Evolutionary conservation across 371 early-diverging fungal genomes (phyloP).

Genomic region (Rhizopus stolonifer): DNA sequence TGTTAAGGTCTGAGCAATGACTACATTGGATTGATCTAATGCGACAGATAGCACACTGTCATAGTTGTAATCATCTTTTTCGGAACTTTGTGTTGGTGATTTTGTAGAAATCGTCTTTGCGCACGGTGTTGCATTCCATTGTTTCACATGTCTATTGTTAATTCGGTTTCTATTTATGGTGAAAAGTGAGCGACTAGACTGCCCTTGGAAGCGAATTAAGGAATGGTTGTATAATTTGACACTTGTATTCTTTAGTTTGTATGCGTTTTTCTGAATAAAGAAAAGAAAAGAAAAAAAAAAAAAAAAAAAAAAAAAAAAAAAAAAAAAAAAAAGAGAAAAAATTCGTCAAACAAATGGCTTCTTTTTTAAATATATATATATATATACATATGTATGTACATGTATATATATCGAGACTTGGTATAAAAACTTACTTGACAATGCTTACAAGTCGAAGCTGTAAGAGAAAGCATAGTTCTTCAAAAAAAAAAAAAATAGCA

Average conservation of each 20-base stretch:
- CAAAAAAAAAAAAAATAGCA: too few relatives aligned
- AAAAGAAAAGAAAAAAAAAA: neutral
- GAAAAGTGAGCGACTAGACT: neutral
- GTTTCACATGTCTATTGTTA: neutral
- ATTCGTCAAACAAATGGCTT: too few relatives aligned
- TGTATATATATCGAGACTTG: too few relatives aligned
- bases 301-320: neutral
- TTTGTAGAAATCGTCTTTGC: neutral
- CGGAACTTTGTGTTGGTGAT: neutral
- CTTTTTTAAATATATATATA: too few relatives aligned
- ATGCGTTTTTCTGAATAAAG: neutral
- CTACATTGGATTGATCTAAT: constrained; percentile 38
- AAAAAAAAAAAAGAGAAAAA: neutral
- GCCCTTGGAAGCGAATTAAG: neutral
- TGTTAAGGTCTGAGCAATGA: constrained; percentile 35
- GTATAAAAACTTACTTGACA: neutral
- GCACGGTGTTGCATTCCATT: neutral
- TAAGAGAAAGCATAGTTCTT: constrained; percentile 1
- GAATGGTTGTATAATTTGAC: neutral
- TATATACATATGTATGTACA: too few relatives aligned
- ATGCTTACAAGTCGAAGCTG: constrained; percentile 2
- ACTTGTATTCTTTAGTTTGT: neutral
- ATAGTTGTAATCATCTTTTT: neutral
- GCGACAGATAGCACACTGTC: constrained; percentile 32
- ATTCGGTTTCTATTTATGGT: neutral